These are phyloP conservation scores for Kwoniella sp. DNA, from an alignment of 768 basidiomycete species.

Conservation along the genomic window DNA sequence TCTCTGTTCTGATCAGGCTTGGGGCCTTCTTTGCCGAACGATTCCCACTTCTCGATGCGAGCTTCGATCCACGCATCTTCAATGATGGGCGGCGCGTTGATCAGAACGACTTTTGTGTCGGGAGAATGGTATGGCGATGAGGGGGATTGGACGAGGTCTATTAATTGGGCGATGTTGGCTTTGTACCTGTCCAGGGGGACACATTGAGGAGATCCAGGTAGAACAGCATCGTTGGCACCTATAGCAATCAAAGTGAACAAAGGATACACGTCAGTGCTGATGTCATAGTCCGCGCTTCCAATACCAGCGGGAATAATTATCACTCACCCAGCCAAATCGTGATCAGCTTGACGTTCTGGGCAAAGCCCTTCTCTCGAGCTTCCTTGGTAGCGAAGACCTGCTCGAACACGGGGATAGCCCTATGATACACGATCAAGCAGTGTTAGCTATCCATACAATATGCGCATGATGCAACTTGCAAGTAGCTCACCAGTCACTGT, in stretches of 20 bases:
- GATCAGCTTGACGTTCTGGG: constrained; percentile 70
- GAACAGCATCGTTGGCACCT: constrained; percentile 73
- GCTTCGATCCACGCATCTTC: constrained; percentile 43
- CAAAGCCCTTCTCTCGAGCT: constrained; percentile 56
- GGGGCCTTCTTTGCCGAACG: constrained; percentile 62
- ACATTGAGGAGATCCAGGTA: constrained; percentile 69
- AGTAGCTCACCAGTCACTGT: constrained; percentile 66
- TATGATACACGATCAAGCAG: constrained; percentile 12
- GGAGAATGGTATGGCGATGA: constrained; percentile 70
- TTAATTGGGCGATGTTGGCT: constrained; percentile 67
- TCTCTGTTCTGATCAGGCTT: constrained; percentile 64
- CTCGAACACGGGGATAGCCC: constrained; percentile 75
- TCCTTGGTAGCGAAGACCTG: constrained; percentile 67
- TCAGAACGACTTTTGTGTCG: constrained; percentile 72
- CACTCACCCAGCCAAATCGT: constrained; percentile 77
- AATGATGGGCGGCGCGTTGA: constrained; percentile 81
- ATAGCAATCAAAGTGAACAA: not conserved
- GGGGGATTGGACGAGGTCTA: constrained; percentile 67
- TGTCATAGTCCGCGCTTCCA: not conserved
- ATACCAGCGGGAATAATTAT: no score
- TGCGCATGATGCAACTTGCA: not conserved
- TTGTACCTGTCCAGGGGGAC: constrained; percentile 71
- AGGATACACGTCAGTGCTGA: no score
- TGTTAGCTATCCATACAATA: not conserved
- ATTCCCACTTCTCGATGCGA: constrained; percentile 63